Conservation (phyloP, 2,329 filamentous ascomycete genomes). For the Aspergillus hortae region DNA sequence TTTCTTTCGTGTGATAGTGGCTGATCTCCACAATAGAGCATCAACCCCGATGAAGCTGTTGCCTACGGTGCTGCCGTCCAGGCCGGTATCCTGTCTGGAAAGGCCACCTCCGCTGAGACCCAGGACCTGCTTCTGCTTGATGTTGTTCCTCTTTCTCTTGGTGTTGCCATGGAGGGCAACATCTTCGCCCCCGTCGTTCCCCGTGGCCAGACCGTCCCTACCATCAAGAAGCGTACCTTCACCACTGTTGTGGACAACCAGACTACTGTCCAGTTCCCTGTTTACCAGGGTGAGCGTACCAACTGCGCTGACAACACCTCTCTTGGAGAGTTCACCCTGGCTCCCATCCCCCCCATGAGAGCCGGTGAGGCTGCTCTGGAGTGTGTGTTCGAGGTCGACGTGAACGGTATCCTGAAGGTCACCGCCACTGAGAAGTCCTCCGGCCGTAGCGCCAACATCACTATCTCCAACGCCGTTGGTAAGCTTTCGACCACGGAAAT, state of each 20-base stretch:
- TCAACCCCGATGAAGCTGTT: slow-evolving; percentile 99
- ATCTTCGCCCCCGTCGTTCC: slow-evolving; percentile 94
- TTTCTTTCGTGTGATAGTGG: background rate
- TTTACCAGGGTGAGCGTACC: slow-evolving; percentile 93
- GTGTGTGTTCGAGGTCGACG: slow-evolving; percentile 98
- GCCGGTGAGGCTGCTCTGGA: slow-evolving; percentile 96
- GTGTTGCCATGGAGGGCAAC: slow-evolving; percentile 99
- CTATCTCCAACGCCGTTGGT: slow-evolving; percentile 98
- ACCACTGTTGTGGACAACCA: slow-evolving; percentile 69
- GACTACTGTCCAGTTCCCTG: slow-evolving; percentile 83
- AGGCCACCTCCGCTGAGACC: slow-evolving; percentile 93
- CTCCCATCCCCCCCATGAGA: slow-evolving; percentile 80
- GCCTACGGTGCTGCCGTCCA: slow-evolving; percentile 98
- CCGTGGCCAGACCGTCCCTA: slow-evolving; percentile 72
- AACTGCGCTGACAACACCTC: slow-evolving; percentile 99
- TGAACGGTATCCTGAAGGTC: slow-evolving; percentile 99
- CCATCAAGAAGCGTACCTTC: slow-evolving; percentile 82
- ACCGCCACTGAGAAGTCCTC: slow-evolving; percentile 99
- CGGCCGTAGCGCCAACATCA: slow-evolving; percentile 97
- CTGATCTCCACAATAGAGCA: slow-evolving; percentile 54
- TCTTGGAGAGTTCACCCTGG: slow-evolving; percentile 93
- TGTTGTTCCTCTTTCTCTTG: slow-evolving; percentile 91
- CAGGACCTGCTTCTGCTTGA: slow-evolving; percentile 92
- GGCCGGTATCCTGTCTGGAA: slow-evolving; percentile 96
- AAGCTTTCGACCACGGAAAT: slow-evolving; percentile 95